These are phyloP conservation scores for Trifolium fragiferum DNA, from an alignment of 306 rosid species.

Conservation along the genomic window DNA sequence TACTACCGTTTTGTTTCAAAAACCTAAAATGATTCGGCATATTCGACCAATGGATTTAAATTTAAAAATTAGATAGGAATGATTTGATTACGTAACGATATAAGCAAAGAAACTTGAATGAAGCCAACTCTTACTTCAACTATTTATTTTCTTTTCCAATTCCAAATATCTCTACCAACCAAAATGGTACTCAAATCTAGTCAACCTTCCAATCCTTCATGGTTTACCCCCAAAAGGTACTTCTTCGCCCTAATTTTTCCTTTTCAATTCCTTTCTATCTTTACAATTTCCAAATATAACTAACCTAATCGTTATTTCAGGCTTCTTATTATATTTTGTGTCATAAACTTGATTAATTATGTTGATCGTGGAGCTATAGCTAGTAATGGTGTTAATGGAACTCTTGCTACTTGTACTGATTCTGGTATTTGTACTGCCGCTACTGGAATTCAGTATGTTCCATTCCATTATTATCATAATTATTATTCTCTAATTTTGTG, in stretches of 20 bases:
- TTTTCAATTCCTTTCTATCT: slow-evolving; percentile 6
- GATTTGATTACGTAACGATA: not conserved
- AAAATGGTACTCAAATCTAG: slow-evolving; percentile 42
- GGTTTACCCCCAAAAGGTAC: slow-evolving; percentile 57
- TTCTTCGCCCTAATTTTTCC: not conserved
- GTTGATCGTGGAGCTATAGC: slow-evolving; percentile 92
- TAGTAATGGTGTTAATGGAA: slow-evolving; percentile 92
- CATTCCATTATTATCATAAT: not conserved
- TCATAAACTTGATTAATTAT: slow-evolving; percentile 72
- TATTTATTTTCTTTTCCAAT: not conserved
- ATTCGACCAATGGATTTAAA: no score
- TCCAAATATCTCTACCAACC: not conserved
- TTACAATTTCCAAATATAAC: not conserved
- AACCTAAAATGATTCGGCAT: no score
- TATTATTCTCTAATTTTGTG: not conserved
- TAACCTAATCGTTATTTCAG: slow-evolving; percentile 45
- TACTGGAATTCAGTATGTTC: slow-evolving; percentile 89
- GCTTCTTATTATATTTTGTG: slow-evolving; percentile 70
- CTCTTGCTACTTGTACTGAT: slow-evolving; percentile 60
- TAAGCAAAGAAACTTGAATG: not conserved
- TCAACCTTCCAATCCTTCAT: slow-evolving; percentile 43
- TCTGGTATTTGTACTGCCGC: slow-evolving; percentile 78
- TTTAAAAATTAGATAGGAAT: no score
- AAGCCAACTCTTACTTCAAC: not conserved
- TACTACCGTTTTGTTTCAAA: no score